Evolutionary conservation across 2,329 filamentous ascomycete genomes (phyloP).

Genomic region (Monilinia polystroma): DNA sequence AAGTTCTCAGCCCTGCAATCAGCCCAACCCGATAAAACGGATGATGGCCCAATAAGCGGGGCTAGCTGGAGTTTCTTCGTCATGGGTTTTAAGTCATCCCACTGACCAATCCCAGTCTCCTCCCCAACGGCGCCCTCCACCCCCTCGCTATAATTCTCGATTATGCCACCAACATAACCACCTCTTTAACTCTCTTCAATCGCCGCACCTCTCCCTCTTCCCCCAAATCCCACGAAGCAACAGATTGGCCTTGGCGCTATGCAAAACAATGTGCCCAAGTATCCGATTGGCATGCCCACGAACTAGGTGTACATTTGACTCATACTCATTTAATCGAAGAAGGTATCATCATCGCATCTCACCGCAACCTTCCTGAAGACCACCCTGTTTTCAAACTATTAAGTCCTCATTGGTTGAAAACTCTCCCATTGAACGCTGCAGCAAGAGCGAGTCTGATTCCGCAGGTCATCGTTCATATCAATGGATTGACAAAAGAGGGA

Average conservation of each 20-base stretch:
- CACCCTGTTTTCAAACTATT: conserved; percentile 48
- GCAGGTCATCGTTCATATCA: conserved; percentile 45
- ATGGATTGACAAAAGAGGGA: not conserved
- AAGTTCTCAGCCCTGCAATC: conserved; percentile 14
- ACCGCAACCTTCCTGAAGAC: conserved; percentile 45
- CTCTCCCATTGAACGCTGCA: conserved; percentile 50
- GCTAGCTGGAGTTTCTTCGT: not conserved
- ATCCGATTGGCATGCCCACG: conserved; percentile 51
- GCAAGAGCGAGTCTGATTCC: conserved; percentile 48
- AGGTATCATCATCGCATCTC: conserved; percentile 48
- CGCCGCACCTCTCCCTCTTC: conserved; percentile 42
- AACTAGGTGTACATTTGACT: conserved; percentile 48
- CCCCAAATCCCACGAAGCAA: conserved; percentile 40
- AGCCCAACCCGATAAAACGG: not conserved
- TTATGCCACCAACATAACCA: conserved; percentile 45
- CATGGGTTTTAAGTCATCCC: not conserved
- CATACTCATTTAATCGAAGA: conserved; percentile 51
- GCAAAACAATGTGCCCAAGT: conserved; percentile 51
- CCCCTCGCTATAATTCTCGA: conserved; percentile 51
- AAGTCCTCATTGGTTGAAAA: conserved; percentile 51
- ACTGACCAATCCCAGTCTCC: conserved; percentile 2
- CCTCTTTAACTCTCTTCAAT: conserved; percentile 52
- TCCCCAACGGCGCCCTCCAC: conserved; percentile 46
- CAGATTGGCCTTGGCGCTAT: conserved; percentile 53
- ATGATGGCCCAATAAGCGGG: not conserved